Percentiles rank a stretch among this genome's conserved stretches.
Conservation (phyloP, 805 yeast genomes). For the Kodamaea fukazawae region DNA sequence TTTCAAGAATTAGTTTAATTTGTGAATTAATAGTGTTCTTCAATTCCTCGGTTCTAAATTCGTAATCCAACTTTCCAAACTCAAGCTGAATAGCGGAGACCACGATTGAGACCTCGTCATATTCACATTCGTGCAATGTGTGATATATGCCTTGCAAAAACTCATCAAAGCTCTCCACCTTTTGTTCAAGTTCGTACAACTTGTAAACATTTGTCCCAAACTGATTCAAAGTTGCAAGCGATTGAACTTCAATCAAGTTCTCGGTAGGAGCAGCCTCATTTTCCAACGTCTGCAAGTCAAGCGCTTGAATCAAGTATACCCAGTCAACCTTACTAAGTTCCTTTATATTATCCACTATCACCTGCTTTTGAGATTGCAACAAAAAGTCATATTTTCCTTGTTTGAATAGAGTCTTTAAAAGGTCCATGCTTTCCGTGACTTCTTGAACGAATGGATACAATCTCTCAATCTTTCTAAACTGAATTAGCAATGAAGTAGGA, state of each 20-base stretch:
- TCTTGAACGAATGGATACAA: slow-evolving; percentile 57
- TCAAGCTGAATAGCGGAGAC: slow-evolving; percentile 9
- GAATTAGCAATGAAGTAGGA: slow-evolving; percentile 50
- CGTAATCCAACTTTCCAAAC: slow-evolving; percentile 17
- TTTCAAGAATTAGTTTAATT: slow-evolving; percentile 17
- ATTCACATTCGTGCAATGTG: slow-evolving; percentile 18
- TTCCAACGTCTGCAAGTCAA: slow-evolving; percentile 40
- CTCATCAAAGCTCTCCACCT: slow-evolving; percentile 16
- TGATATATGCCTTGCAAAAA: slow-evolving; percentile 14
- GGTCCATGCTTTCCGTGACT: slow-evolving; percentile 49
- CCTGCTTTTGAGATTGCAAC: slow-evolving; percentile 31
- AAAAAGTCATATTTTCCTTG: slow-evolving; percentile 39
- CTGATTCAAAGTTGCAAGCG: slow-evolving; percentile 18
- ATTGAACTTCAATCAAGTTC: slow-evolving; percentile 23
- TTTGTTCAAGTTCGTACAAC: slow-evolving; percentile 19
- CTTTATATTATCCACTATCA: slow-evolving; percentile 28
- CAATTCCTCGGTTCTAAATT: slow-evolving; percentile 14
- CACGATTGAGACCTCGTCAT: slow-evolving; percentile 11
- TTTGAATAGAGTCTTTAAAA: slow-evolving; percentile 32
- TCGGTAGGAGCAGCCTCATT: slow-evolving; percentile 24
- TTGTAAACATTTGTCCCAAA: slow-evolving; percentile 24
- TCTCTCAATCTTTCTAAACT: slow-evolving; percentile 48
- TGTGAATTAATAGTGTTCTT: slow-evolving; percentile 24
- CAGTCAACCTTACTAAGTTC: slow-evolving; percentile 46
- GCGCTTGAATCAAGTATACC: slow-evolving; percentile 49